Conservation (phyloP, 148 eudicot genomes). For the Spergularia marina region DNA sequence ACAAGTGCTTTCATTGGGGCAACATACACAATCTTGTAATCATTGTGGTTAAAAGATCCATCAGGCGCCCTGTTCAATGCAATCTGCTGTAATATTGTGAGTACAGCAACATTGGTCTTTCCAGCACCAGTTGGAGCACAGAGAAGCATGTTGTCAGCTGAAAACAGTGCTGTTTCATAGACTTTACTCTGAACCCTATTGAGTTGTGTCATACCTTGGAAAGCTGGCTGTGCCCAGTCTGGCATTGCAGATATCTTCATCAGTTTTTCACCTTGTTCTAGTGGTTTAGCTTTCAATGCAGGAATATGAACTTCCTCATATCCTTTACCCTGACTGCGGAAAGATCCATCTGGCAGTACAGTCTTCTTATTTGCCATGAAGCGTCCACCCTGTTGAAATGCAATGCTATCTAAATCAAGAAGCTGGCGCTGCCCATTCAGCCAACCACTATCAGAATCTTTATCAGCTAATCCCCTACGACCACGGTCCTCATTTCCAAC, state of each 20-base stretch:
- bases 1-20: constrained; percentile 86
- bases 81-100: constrained; percentile 74
- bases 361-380: constrained; percentile 70
- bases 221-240: constrained; percentile 75
- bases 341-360: constrained; percentile 59
- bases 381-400: constrained; percentile 66
- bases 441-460: constrained; percentile 66
- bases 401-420: constrained; percentile 64
- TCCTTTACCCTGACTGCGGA: constrained; percentile 51
- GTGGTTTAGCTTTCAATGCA: constrained; percentile 56
- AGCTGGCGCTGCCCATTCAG: constrained; percentile 66
- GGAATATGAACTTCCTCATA: constrained; percentile 82
- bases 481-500: constrained; percentile 46
- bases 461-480: constrained; percentile 40
- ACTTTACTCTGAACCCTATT: constrained; percentile 81
- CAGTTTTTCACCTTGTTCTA: constrained; percentile 47
- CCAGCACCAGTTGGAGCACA: constrained; percentile 93
- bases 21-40: constrained; percentile 72
- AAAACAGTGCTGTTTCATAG: constrained; percentile 62
- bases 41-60: constrained; percentile 50
- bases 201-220: constrained; percentile 60
- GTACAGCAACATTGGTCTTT: constrained; percentile 80
- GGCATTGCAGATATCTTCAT: constrained; percentile 67
- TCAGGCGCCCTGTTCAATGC: constrained; percentile 51
- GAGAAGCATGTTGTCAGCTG: constrained; percentile 59